These are phyloP conservation scores for Pythium sp. DNA, from an alignment of 352 stramenopile genomes.

Conservation along the genomic window DNA sequence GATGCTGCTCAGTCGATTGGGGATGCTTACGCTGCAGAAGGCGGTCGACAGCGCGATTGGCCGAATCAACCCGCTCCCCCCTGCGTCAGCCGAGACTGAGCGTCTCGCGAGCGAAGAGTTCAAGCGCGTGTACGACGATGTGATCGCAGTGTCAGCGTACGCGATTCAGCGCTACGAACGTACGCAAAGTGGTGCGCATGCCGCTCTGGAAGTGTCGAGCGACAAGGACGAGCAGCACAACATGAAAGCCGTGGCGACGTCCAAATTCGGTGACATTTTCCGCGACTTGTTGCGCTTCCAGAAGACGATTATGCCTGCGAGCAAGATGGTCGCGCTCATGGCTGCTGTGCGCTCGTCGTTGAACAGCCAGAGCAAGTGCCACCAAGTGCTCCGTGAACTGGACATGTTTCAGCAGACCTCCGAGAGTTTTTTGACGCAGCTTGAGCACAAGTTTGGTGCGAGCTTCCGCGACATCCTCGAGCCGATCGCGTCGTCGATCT, in stretches of 20 bases:
- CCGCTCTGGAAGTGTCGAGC: conserved; percentile 13
- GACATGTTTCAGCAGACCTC: conserved; percentile 90
- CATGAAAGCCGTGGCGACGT: conserved; percentile 32
- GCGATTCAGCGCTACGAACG: conserved; percentile 50
- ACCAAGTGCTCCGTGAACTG: conserved; percentile 75
- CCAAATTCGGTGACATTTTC: conserved; percentile 74
- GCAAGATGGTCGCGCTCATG: conserved; percentile 58
- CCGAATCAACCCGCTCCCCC: conserved; percentile 44
- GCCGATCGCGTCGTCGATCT: conserved; percentile 71
- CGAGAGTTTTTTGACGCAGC: conserved; percentile 68
- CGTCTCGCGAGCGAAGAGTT: conserved; percentile 29
- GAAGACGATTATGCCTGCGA: conserved; percentile 60
- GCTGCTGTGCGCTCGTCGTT: conserved; percentile 28
- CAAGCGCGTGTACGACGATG: conserved; percentile 17
- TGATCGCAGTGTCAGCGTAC: conserved; percentile 20
- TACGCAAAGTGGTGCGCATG: conserved; percentile 18
- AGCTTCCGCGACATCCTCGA: conserved; percentile 86
- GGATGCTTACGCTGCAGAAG: conserved; percentile 61
- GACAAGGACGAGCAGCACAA: conserved; percentile 12
- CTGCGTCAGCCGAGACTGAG: conserved; percentile 24
- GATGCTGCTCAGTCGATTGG: conserved; percentile 87
- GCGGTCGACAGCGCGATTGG: conserved; percentile 58
- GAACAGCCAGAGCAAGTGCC: conserved; percentile 43
- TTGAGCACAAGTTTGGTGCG: conserved; percentile 65
- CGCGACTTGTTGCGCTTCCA: conserved; percentile 72